Conservation (phyloP, 495 filamentous ascomycete species). For the Thermothielavioides terrestris region DNA sequence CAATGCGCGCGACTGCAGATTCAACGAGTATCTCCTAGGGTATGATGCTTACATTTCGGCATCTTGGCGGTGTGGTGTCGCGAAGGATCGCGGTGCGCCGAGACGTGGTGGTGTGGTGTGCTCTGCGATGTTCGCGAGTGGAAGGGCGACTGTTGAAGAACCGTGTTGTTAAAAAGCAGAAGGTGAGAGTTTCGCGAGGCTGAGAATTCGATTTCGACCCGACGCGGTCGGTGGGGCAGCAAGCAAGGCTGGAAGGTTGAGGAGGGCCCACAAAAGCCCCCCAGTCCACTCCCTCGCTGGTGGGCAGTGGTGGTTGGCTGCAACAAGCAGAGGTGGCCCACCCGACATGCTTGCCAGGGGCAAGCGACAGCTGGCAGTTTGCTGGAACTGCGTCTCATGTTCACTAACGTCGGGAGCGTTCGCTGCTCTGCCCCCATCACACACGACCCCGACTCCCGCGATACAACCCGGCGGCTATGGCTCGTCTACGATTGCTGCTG, state of each 20-base stretch:
- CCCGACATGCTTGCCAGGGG: conserved; percentile 14
- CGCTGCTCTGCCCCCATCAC: conserved; percentile 8
- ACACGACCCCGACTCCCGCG: background rate
- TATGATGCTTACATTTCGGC: conserved; percentile 33
- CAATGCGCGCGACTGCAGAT: no score
- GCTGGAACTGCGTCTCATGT: no score
- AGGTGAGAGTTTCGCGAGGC: conserved; percentile 18
- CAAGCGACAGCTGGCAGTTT: conserved; percentile 30
- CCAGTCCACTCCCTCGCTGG: no score
- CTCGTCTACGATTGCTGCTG: conserved; percentile 33
- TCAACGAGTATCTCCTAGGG: no score
- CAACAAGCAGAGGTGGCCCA: background rate
- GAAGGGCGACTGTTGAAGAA: background rate
- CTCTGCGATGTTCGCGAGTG: background rate
- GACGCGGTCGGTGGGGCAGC: background rate
- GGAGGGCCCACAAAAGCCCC: background rate
- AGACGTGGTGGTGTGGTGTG: background rate
- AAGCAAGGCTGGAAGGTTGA: conserved; percentile 13
- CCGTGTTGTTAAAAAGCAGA: conserved; percentile 11
- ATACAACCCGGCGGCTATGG: conserved; percentile 24
- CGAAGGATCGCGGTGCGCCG: conserved; percentile 4
- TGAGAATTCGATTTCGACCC: no score
- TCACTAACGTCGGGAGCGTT: no score
- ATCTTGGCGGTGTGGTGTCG: conserved; percentile 25
- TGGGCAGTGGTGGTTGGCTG: conserved; percentile 14